Evolutionary conservation across 345 rosid genomes (phyloP).

Genomic region (Gynandropsis gynandra): DNA sequence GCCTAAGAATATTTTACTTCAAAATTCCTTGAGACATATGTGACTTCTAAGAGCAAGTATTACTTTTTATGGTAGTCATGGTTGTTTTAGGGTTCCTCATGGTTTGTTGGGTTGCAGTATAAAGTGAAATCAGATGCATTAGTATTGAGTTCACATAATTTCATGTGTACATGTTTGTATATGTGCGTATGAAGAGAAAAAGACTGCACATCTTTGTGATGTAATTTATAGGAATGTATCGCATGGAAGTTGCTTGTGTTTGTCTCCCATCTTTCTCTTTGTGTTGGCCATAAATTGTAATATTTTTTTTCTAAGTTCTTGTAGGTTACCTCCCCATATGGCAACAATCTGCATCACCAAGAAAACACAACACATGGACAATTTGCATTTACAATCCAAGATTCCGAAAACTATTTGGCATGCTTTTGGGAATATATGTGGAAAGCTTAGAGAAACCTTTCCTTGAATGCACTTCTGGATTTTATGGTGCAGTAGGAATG

Average conservation of each 20-base stretch:
- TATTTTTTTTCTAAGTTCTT: neutral
- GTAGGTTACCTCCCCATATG: constrained; percentile 77
- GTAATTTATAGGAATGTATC: neutral
- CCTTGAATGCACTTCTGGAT: constrained; percentile 80
- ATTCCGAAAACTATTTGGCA: constrained; percentile 83
- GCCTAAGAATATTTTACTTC: neutral
- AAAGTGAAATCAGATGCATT: neutral
- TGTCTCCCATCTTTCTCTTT: too few species aligned
- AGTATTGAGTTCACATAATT: neutral
- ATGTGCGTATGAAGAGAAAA: neutral
- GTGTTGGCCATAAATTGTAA: too few species aligned
- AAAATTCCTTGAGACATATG: neutral
- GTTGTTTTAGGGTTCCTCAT: neutral
- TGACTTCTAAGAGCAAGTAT: neutral
- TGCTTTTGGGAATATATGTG: constrained; percentile 77
- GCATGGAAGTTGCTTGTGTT: too few species aligned
- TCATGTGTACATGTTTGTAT: neutral
- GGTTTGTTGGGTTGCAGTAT: constrained; percentile 1
- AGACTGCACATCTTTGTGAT: neutral
- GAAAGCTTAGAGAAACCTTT: constrained; percentile 87
- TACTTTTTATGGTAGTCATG: constrained; percentile 5
- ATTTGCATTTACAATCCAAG: constrained; percentile 48
- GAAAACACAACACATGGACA: constrained; percentile 67
- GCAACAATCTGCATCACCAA: constrained; percentile 44
- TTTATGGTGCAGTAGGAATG: constrained; percentile 89